A percentile compares a stretch with the other conserved stretches of the same genome.
Conservation (phyloP, 1,284 basidiomycete genomes). For the Trichosporon sp. region DNA sequence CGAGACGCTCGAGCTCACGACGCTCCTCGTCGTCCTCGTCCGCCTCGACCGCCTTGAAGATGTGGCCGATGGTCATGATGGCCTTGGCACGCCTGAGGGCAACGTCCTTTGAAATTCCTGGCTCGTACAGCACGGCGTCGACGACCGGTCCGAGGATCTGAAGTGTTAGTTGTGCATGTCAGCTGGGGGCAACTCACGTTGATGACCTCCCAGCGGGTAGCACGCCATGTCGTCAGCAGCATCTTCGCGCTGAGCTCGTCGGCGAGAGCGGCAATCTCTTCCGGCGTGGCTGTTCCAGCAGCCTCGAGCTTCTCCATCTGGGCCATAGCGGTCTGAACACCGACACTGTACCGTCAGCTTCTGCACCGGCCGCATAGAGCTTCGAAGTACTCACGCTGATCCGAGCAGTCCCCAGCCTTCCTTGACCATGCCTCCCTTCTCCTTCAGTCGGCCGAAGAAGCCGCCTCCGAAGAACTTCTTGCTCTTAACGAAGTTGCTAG, state of each 20-base stretch:
- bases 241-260: constrained; percentile 95
- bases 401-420: constrained; percentile 91
- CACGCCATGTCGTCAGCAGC: constrained; percentile 90
- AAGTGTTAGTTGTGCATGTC: constrained; percentile 10
- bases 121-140: constrained; percentile 74
- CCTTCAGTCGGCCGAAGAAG: constrained; percentile 90
- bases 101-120: constrained; percentile 61
- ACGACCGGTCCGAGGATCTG: constrained; percentile 58
- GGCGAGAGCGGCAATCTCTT: constrained; percentile 78
- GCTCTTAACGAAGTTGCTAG: constrained; percentile 84
- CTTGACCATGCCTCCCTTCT: constrained; percentile 86
- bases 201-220: constrained; percentile 84
- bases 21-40: constrained; percentile 88
- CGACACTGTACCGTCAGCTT: constrained; percentile 51
- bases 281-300: constrained; percentile 73
- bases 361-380: no score
- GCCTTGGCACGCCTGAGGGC: constrained; percentile 80
- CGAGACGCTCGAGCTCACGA: constrained; percentile 72
- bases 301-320: constrained; percentile 89
- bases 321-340: constrained; percentile 61
- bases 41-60: constrained; percentile 74
- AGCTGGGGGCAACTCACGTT: constrained; percentile 53
- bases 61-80: constrained; percentile 70
- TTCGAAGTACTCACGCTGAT: constrained; percentile 57
- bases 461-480: constrained; percentile 72